Evolutionary conservation across 2,329 filamentous ascomycete genomes (phyloP), one percentile per base, ranked within the genome.

Genomic region (Xylariaceae sp.): DNA sequence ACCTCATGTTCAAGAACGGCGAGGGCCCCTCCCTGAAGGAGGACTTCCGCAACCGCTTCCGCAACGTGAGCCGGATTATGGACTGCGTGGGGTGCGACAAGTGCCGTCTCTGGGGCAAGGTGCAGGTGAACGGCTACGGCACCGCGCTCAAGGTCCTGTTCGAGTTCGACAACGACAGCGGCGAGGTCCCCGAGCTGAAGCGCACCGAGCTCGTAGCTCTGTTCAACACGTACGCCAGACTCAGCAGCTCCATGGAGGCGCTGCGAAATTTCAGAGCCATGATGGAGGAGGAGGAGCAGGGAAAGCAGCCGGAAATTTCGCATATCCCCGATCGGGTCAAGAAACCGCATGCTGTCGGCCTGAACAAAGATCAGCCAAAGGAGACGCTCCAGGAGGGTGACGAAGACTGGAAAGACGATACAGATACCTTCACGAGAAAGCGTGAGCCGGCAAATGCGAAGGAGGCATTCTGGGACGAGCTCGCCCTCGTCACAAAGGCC

Each of bases 21-120:
- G 77, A 81, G 55, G 77, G 77, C 2, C 74, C 83, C 3, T 85
- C 76, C 3, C 65, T 98, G 37, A 98, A 96, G 59, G 90, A 96
- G 55, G 92, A 98, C 55, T 98, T 98, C 70, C 83, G 87, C 49
- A 92, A 93, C 59, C 84, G 92, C 12, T 98, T 98, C 72, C 80
- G 92, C 55, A 98, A 98, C 56, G 85, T 98, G 40, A 94, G 85
- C 57, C 80, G 92, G 25, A 72, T 96, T 44, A 98, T 98, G 92
- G 92, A 98, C 60, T 98, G 92, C 49, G 90, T 96, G 14, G 92
- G 92, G 28, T 98, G 92, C 60, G 92, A 98, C 65, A 98, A 98
- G 65, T 98, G 92, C 63, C 80, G 92, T 7, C 77, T 98, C 3
- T 98, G 92, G 92, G 92, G 92, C 31, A 98, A 98, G 63, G 65